These are phyloP conservation scores for Anisodus tanguticus DNA, from an alignment of 257 asterid genomes.

Conservation along the genomic window DNA sequence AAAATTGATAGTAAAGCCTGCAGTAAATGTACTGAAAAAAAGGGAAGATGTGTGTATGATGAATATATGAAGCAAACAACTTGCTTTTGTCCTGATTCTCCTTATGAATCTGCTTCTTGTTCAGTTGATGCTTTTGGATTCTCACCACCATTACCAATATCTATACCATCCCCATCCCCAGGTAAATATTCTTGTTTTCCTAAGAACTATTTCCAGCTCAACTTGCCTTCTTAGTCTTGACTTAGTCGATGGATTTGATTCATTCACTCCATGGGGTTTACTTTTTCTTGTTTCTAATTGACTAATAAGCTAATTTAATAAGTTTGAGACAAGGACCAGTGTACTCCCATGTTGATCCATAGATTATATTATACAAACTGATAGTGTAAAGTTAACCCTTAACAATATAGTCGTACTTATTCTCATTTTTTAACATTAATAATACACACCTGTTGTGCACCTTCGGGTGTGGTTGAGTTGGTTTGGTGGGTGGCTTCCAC, in stretches of 20 bases:
- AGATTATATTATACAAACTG: background rate
- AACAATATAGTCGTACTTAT: background rate
- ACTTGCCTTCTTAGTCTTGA: background rate
- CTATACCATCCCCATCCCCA: constrained; percentile 9
- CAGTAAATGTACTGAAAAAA: constrained; percentile 48
- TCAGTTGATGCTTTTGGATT: constrained; percentile 21
- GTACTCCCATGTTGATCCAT: background rate
- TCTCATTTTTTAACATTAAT: background rate
- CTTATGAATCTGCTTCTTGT: constrained; percentile 48
- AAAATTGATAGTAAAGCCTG: constrained; percentile 49
- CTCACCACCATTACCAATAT: constrained; percentile 33
- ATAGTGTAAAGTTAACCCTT: background rate
- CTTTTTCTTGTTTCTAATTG: background rate
- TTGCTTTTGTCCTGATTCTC: constrained; percentile 62
- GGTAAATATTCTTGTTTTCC: constrained; percentile 31
- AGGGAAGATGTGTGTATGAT: constrained; percentile 64
- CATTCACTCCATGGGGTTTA: background rate
- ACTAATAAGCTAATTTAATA: constrained; percentile 20
- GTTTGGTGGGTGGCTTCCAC: too few relatives aligned
- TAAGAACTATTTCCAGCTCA: background rate
- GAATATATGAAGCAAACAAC: constrained; percentile 37
- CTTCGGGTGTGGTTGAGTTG: too few relatives aligned
- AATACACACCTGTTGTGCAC: background rate
- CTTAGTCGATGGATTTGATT: background rate
- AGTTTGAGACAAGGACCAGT: background rate